A percentile compares a stretch with the other conserved stretches of the same genome.
Conservation (phyloP, 441 rosid species). For the Populus hybrid region DNA sequence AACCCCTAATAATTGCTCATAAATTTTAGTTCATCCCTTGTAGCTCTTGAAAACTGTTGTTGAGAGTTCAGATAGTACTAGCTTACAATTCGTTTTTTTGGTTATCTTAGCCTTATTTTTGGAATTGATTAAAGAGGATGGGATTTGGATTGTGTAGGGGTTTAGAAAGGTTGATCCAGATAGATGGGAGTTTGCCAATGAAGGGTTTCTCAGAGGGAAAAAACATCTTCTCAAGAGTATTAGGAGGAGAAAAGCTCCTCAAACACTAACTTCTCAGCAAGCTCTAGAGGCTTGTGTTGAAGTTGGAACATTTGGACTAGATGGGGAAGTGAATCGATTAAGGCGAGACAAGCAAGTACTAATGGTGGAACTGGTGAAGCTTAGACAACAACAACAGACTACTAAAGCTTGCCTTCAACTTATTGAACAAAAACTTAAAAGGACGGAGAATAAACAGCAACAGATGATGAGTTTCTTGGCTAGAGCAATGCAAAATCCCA, state of each 20-base stretch:
- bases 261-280: conserved; percentile 39
- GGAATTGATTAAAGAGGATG: conserved; percentile 13
- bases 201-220: conserved; percentile 83
- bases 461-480: conserved; percentile 85
- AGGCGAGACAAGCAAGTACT: conserved; percentile 70
- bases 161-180: conserved; percentile 92
- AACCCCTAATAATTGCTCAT: no score
- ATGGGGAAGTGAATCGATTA: conserved; percentile 61
- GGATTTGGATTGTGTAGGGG: conserved; percentile 53
- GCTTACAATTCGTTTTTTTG: no score
- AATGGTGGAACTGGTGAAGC: conserved; percentile 69
- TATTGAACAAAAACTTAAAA: conserved; percentile 66
- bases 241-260: conserved; percentile 57
- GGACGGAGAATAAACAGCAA: conserved; percentile 65
- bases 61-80: no score
- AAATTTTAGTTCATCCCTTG: no score
- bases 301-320: conserved; percentile 66
- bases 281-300: conserved; percentile 59
- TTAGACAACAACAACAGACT: conserved; percentile 76
- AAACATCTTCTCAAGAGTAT: conserved; percentile 77
- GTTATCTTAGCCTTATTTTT: not conserved
- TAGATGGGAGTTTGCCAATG: conserved; percentile 93
- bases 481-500: conserved; percentile 66
- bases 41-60: no score
- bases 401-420: conserved; percentile 49